Conservation (phyloP, 768 basidiomycete genomes). For the Pleurotus citrinopileatus region DNA sequence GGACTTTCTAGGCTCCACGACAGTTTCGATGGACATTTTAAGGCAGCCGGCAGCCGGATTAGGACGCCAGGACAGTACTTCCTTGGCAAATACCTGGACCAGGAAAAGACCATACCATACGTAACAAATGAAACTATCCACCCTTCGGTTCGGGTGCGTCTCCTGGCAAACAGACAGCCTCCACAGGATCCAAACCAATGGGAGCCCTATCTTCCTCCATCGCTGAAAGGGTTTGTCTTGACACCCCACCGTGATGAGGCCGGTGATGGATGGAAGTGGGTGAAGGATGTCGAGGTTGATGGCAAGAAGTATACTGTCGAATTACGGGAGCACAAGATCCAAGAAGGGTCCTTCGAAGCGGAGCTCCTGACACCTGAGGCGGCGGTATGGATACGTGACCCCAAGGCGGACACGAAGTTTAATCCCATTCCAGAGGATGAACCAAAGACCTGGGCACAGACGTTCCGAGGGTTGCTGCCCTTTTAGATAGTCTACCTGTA, state of each 20-base stretch:
- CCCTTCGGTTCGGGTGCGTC: not conserved
- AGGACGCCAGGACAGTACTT: not conserved
- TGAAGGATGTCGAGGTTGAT: not conserved
- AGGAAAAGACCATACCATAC: not conserved
- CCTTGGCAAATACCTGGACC: not conserved
- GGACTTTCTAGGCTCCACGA: not conserved
- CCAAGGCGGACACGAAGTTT: not conserved
- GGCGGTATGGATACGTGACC: not conserved
- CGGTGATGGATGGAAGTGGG: not conserved
- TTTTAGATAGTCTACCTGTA: too few relatives aligned
- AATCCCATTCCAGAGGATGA: not conserved
- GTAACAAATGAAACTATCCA: not conserved
- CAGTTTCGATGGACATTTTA: not conserved
- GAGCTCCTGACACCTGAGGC: not conserved
- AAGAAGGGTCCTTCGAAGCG: not conserved
- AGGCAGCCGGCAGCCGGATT: not conserved
- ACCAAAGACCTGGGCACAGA: not conserved
- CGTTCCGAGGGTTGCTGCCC: not conserved
- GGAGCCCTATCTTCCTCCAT: not conserved
- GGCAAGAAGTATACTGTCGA: not conserved
- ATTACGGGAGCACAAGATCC: not conserved
- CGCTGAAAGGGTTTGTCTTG: not conserved
- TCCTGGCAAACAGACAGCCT: not conserved
- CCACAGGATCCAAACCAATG: not conserved
- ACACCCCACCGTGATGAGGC: not conserved